A percentile compares a stretch with the other conserved stretches of the same genome.
phyloP scores from a whole-genome alignment of 495 filamentous ascomycete species.

The Penicillium coffeae region DNA sequence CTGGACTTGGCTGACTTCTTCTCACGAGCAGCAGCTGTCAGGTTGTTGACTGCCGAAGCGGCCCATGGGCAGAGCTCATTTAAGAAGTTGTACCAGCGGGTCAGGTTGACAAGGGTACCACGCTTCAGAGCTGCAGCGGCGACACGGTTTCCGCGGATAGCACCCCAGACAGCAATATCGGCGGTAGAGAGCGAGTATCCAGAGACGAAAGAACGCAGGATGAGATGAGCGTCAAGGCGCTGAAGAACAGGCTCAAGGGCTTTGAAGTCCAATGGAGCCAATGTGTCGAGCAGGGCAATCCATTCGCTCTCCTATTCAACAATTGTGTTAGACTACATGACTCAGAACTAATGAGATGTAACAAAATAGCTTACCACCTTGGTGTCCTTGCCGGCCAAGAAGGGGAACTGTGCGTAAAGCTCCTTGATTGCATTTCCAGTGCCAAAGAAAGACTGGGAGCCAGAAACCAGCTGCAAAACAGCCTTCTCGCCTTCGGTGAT shows the following conservation, averaged over 20 bases:
- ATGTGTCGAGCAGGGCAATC: slow-evolving; percentile 46
- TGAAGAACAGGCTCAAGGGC: slow-evolving; percentile 68
- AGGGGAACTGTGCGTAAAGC: slow-evolving; percentile 39
- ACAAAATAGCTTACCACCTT: slow-evolving; percentile 30
- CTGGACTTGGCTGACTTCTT: slow-evolving; percentile 73
- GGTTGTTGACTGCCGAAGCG: slow-evolving; percentile 46
- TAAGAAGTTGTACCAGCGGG: slow-evolving; percentile 84
- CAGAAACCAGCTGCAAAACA: slow-evolving; percentile 35
- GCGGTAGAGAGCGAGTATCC: slow-evolving; percentile 75
- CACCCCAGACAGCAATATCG: slow-evolving; percentile 81
- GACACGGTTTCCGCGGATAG: slow-evolving; percentile 81
- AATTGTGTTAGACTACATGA: slow-evolving; percentile 2
- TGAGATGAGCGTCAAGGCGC: slow-evolving; percentile 80
- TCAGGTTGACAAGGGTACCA: slow-evolving; percentile 70
- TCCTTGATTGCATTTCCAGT: slow-evolving; percentile 35
- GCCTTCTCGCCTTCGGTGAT: slow-evolving; percentile 43
- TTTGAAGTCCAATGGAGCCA: slow-evolving; percentile 71
- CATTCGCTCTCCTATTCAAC: slow-evolving; percentile 50
- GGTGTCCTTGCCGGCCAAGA: slow-evolving; percentile 43
- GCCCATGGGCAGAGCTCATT: slow-evolving; percentile 72
- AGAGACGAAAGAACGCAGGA: slow-evolving; percentile 78
- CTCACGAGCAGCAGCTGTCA: slow-evolving; percentile 55
- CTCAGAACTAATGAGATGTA: neutral
- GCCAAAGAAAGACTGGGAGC: slow-evolving; percentile 31
- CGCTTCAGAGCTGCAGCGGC: slow-evolving; percentile 76